Evolutionary conservation across 768 basidiomycete species (phyloP), one percentile per base, ranked within the genome.

Genomic region (Solioccasus polychromus): DNA sequence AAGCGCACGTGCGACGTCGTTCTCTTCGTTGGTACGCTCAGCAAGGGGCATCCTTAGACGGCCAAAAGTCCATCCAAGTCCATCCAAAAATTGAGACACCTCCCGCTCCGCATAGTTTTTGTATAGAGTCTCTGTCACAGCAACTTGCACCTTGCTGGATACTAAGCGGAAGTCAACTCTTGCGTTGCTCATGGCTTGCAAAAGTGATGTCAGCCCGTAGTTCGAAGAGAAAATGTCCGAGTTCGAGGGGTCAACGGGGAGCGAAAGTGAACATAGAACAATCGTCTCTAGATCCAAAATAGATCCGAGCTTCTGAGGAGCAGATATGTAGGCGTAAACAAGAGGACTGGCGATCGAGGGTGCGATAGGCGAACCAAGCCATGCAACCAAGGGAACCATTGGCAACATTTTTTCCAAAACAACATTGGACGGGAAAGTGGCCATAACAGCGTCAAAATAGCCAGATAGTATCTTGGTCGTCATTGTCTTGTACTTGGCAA

Each of bases 311-410:
- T 67, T 62, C 23, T 34, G 48, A 39, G 52, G 68, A 60, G 72
- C 59, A n/a, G 66, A 51, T 44, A 64, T 64, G 55, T 80, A 83
- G 11, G 75, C 58, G 28, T 77, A 66, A 24, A 83, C 60, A 48
- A 73, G 66, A 42, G 67, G 63, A 7, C 64, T 60, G 2, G 71
- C 69, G 15, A 74, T 66, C 30, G 61, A 60, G 1, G 62, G 55
- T 4, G 63, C 51, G 0, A 70, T 63, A 30, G 64, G 55, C 29
- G 72, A 52, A 20, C 67, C 66, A 20, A 72, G 55, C n/a, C 37
- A 52, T 9, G 53, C 55, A 7, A 67, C 66, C 6, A 75, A 41
- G 3, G 69, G 62, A 4, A 69, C 59, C 18, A 57, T 19, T 0
- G 54, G 41, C 9, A 51, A 15, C 11, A 57, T 47, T 4, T 48